Conservation (phyloP, 2,329 filamentous ascomycete species). For the Xylariaceae sp. region DNA sequence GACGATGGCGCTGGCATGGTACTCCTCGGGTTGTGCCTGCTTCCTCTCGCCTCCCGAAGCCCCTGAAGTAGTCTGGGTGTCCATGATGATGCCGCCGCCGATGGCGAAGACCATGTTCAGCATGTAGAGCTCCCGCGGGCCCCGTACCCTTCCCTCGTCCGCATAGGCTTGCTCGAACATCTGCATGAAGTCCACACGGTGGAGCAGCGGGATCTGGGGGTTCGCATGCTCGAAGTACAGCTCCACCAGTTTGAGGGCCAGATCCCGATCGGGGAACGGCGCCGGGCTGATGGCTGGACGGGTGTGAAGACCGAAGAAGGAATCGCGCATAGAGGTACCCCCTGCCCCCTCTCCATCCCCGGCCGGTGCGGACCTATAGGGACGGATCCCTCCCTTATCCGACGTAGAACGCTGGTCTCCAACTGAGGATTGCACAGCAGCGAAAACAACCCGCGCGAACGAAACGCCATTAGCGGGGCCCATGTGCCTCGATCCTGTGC, state of each 20-base stretch:
- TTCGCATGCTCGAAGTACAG: slow-evolving; percentile 96
- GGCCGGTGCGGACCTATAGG: slow-evolving; percentile 50
- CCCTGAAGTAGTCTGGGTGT: slow-evolving; percentile 44
- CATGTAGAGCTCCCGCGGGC: slow-evolving; percentile 81
- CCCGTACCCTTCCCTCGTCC: slow-evolving; percentile 59
- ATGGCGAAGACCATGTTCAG: slow-evolving; percentile 97
- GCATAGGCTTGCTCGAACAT: slow-evolving; percentile 80
- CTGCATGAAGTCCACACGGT: slow-evolving; percentile 82
- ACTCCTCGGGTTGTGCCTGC: slow-evolving; percentile 81
- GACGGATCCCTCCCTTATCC: slow-evolving; percentile 57
- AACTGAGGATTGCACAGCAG: slow-evolving; percentile 74
- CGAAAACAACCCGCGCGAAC: slow-evolving; percentile 89
- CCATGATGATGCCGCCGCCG: slow-evolving; percentile 84
- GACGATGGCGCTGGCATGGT: slow-evolving; percentile 89
- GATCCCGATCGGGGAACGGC: slow-evolving; percentile 70
- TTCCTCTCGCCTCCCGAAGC: slow-evolving; percentile 32
- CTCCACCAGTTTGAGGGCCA: slow-evolving; percentile 67
- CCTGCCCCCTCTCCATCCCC: slow-evolving; percentile 42
- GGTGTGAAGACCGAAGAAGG: slow-evolving; percentile 93
- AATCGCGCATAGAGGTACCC: slow-evolving; percentile 84
- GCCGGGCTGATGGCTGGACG: slow-evolving; percentile 83
- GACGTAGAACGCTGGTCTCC: slow-evolving; percentile 60
- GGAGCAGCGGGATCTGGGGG: slow-evolving; percentile 88
- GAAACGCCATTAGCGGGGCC: slow-evolving; percentile 87
- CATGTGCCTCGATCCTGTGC: slow-evolving; percentile 73